These are phyloP conservation scores for Rhododendron henanense DNA, from an alignment of 148 eudicot genomes.

Conservation along the genomic window DNA sequence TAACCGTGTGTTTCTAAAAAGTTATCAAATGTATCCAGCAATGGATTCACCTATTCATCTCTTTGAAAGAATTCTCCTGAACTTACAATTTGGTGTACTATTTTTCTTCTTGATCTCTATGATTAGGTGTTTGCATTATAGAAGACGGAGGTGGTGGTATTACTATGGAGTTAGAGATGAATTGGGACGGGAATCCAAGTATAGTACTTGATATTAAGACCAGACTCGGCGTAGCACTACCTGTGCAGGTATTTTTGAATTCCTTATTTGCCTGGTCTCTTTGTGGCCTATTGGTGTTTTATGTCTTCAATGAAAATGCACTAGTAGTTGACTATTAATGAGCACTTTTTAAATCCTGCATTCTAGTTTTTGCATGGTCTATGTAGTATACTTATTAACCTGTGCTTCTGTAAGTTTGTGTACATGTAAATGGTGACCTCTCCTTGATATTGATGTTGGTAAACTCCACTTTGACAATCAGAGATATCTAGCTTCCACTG, in stretches of 20 bases:
- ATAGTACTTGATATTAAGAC: slow-evolving; percentile 95
- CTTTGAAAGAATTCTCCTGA: background rate
- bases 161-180: slow-evolving; percentile 94
- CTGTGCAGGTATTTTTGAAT: slow-evolving; percentile 66
- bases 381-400: background rate
- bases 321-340: background rate
- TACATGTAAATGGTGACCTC: background rate
- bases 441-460: background rate
- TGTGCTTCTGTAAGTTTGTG: background rate
- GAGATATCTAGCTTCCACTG: background rate
- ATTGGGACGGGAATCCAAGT: slow-evolving; percentile 98
- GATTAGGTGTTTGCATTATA: slow-evolving; percentile 69
- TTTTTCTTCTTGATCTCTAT: slow-evolving; percentile 2
- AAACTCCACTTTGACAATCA: background rate
- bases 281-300: background rate
- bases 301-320: background rate
- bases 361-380: background rate
- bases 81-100: background rate
- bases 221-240: slow-evolving; percentile 78
- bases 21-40: background rate
- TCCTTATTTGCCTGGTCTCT: background rate
- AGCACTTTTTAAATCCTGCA: background rate
- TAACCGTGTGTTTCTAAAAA: background rate
- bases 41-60: background rate
- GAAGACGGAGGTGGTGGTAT: slow-evolving; percentile 79